These are phyloP conservation scores for Collybia mongolica DNA, from an alignment of 768 basidiomycete genomes.

Conservation along the genomic window DNA sequence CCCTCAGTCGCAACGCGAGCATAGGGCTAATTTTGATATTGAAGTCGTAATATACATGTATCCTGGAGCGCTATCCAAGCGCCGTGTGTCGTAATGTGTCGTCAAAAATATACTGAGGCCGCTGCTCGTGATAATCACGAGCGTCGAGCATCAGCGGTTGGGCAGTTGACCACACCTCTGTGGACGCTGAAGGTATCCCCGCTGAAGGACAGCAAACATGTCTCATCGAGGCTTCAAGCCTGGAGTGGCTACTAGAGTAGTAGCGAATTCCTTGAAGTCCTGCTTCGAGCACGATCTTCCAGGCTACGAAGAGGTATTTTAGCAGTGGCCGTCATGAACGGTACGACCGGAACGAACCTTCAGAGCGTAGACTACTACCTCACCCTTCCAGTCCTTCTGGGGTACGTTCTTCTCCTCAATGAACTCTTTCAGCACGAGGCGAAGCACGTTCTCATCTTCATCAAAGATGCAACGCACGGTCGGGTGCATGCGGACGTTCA, in stretches of 20 bases:
- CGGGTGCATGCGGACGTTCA: conserved; percentile 59
- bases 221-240: conserved; percentile 19
- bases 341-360: conserved; percentile 48
- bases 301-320: conserved; percentile 27
- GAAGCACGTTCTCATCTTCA: conserved; percentile 50
- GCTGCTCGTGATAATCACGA: too few species aligned
- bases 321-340: not conserved
- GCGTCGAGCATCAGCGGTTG: too few species aligned
- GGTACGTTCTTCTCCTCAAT: conserved; percentile 22
- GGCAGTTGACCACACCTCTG: too few species aligned
- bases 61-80: too few species aligned
- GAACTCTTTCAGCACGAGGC: conserved; percentile 53
- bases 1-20: too few species aligned
- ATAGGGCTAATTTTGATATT: too few species aligned
- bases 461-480: conserved; percentile 60
- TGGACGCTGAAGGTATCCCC: too few species aligned
- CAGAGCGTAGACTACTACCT: conserved; percentile 61
- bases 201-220: too few species aligned
- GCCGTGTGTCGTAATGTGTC: too few species aligned
- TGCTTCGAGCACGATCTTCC: conserved; percentile 47
- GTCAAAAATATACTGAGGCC: too few species aligned
- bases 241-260: conserved; percentile 39
- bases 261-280: conserved; percentile 55
- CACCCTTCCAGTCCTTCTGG: conserved; percentile 24
- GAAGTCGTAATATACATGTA: too few species aligned